phyloP scores from a whole-genome alignment of 495 filamentous ascomycete genomes.

The Penicillium flavigenum region DNA sequence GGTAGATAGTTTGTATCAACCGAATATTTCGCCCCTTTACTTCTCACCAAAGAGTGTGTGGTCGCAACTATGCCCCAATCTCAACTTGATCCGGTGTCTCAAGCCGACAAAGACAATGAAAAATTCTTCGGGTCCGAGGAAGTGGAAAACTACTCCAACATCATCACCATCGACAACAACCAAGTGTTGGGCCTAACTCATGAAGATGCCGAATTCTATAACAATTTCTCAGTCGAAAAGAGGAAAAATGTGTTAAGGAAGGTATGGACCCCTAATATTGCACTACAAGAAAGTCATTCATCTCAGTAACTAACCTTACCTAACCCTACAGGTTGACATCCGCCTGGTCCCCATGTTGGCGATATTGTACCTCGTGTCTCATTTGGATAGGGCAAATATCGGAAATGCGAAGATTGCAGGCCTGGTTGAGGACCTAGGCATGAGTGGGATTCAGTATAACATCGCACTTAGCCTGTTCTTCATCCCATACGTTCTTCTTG shows the following conservation, averaged over 20 bases:
- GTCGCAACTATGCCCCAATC: too few relatives aligned
- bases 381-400: conserved; percentile 62
- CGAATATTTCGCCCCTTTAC: too few relatives aligned
- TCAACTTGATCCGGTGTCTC: too few relatives aligned
- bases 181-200: conserved; percentile 23
- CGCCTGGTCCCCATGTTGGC: conserved; percentile 35
- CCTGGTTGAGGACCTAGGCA: conserved; percentile 55
- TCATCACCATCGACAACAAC: conserved; percentile 22
- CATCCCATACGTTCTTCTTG: conserved; percentile 66
- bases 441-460: conserved; percentile 63
- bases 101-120: too few relatives aligned
- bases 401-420: conserved; percentile 78
- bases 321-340: conserved; percentile 21
- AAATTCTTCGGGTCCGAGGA: neutral
- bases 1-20: too few relatives aligned
- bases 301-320: too few relatives aligned
- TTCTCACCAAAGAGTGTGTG: too few relatives aligned
- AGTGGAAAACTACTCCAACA: conserved; percentile 13
- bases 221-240: conserved; percentile 18
- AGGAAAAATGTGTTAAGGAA: conserved; percentile 22
- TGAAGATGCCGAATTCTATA: conserved; percentile 31
- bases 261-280: conserved; percentile 10
- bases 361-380: conserved; percentile 48
- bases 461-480: conserved; percentile 65
- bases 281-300: neutral